Base-by-base conservation (phyloP, 164 flowering plant species). In the Vitis cinerea region DNA sequence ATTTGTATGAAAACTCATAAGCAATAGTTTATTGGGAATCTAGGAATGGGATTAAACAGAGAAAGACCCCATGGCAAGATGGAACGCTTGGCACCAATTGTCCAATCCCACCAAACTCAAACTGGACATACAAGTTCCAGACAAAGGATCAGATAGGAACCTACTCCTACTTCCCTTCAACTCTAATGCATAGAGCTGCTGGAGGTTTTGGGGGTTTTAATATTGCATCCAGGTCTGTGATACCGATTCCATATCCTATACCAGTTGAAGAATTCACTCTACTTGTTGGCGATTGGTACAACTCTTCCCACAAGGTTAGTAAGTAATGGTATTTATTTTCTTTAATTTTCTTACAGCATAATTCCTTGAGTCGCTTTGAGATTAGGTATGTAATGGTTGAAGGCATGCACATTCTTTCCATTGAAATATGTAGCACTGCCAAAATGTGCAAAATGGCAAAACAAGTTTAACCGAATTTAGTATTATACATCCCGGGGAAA, bases 41-140 rank as follows among this genome's bases (percentile, higher is more conserved):
- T 19, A 82, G 85, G 83, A 73, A 69, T 70, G 85, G 85, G 23
- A 54, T 82, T 11, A 50, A 80, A 30, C 79, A 76, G 57, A 72
- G 83, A 12, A 78, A 48, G 68, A 74, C 64, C 0, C 44, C 75
- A 10, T 80, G 79, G 80, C 82, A 80, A 69, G 83, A 80, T 70
- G 83, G 86, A 27, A 80, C 78, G 67, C 71, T 74, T 8, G 86
- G 86, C 47, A 83, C 83, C 17, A 83, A 75, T 31, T 83, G 83
- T 55, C 83, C 83, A 17, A 78, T 83, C 53, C 79, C 78, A 61
- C 83, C 86, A 30, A 63, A 67, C 50, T 9, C 78, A 23, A 80
- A 80, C 74, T 83, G 68, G 69, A 80, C 82, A 4, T 83, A 83
- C 80, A 67, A 67, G 17, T 75, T 83, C 61, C 86, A 83, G 61